phyloP scores from a whole-genome alignment of 495 filamentous ascomycete species.

The Trichoderma erinaceum region DNA sequence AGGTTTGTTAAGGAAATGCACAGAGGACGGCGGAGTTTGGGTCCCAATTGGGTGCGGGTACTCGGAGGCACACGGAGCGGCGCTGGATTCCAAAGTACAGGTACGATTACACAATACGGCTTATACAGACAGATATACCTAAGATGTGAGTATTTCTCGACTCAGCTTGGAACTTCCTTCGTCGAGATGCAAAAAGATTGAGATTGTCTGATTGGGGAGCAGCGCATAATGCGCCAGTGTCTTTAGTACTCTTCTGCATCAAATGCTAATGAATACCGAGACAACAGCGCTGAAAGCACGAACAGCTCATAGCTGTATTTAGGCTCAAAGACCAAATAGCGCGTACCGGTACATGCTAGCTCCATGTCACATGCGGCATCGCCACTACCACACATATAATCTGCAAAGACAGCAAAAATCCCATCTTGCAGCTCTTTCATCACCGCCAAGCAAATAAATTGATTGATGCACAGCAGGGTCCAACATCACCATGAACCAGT shows the following conservation, averaged over 20 bases:
- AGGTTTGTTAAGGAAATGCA: not conserved
- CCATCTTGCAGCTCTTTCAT: not conserved
- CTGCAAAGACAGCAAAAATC: not conserved
- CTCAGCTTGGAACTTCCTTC: too few species aligned
- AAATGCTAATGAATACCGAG: too few species aligned
- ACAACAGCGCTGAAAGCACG: too few species aligned
- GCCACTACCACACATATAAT: not conserved
- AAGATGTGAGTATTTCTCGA: too few species aligned
- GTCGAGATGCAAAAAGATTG: too few species aligned
- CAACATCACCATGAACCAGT: not conserved
- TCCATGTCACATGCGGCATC: not conserved
- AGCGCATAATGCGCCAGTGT: too few species aligned
- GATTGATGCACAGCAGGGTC: not conserved
- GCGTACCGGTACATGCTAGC: not conserved
- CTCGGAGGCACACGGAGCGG: not conserved
- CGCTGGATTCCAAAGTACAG: not conserved
- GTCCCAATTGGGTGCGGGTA: not conserved
- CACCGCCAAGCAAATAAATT: not conserved
- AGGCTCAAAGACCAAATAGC: too few species aligned
- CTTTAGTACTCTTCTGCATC: too few species aligned
- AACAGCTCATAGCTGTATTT: too few species aligned
- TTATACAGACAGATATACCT: too few species aligned
- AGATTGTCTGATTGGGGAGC: too few species aligned
- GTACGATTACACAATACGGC: too few species aligned
- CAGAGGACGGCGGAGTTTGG: not conserved